Evolutionary conservation across 2,329 filamentous ascomycete species (phyloP).

Genomic region (Fusarium redolens): DNA sequence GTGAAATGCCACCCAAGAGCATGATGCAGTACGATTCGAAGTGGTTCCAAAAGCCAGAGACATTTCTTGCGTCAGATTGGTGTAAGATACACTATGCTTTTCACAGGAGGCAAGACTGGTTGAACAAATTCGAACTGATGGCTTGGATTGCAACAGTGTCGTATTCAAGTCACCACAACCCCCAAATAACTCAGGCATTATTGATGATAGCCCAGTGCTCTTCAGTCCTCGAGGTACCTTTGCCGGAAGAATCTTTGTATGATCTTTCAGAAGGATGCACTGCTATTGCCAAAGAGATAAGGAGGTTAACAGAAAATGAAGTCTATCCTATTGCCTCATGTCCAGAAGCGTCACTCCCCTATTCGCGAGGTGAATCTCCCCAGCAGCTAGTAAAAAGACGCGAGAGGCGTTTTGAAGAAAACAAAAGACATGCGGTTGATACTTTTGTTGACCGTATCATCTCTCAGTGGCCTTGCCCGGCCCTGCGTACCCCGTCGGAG

Average conservation of each 20-base stretch:
- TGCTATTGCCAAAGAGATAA: neutral
- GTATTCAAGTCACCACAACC: slow-evolving; percentile 14
- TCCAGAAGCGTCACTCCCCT: neutral
- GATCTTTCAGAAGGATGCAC: neutral
- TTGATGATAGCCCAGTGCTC: neutral
- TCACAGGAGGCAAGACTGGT: slow-evolving; percentile 7
- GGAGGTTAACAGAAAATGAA: neutral
- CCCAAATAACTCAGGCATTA: slow-evolving; percentile 23
- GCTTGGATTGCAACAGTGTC: slow-evolving; percentile 31
- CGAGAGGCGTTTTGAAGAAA: neutral
- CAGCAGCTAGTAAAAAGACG: neutral
- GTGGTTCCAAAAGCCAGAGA: slow-evolving; percentile 16
- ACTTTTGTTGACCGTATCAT: neutral
- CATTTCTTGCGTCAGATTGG: slow-evolving; percentile 18
- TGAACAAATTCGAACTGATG: slow-evolving; percentile 31
- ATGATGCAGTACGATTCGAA: slow-evolving; percentile 28
- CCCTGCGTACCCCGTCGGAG: neutral
- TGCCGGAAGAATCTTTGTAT: neutral
- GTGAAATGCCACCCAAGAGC: neutral
- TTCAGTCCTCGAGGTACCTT: neutral
- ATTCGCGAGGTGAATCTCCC: neutral
- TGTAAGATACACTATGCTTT: slow-evolving; percentile 34
- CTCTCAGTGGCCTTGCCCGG: neutral
- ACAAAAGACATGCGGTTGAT: neutral
- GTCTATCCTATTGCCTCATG: neutral